These are phyloP conservation scores for Huntiella omanensis DNA, from an alignment of 2,329 filamentous ascomycete species.

Conservation along the genomic window DNA sequence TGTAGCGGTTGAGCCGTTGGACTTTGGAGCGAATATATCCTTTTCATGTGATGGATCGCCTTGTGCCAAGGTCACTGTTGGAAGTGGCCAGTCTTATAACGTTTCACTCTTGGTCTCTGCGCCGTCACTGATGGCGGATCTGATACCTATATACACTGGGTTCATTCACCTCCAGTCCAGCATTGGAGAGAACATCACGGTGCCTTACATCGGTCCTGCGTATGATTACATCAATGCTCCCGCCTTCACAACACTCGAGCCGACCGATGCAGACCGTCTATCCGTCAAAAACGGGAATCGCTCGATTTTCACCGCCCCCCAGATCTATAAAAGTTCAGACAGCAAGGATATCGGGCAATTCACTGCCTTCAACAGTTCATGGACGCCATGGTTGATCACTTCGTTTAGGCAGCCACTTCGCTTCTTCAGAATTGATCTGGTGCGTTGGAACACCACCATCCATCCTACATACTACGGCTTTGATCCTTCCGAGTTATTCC, in stretches of 20 bases:
- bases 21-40: background rate
- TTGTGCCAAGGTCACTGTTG: background rate
- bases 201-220: constrained; percentile 5
- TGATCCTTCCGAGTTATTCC: background rate
- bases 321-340: background rate
- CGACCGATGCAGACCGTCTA: background rate
- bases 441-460: constrained; percentile 6
- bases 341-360: constrained; percentile 1
- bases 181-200: background rate
- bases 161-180: background rate
- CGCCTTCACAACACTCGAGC: background rate
- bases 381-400: background rate
- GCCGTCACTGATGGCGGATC: constrained; percentile 25
- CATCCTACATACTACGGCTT: constrained; percentile 3
- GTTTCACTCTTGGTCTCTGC: constrained; percentile 35
- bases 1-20: background rate
- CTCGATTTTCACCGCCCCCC: constrained; percentile 2
- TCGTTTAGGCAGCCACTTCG: background rate
- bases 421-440: constrained; percentile 2
- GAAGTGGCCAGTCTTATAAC: background rate
- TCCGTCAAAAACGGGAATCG: background rate
- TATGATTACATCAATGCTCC: constrained; percentile 3
- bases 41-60: background rate
- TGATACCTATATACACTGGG: constrained; percentile 3
- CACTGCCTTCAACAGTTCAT: background rate